Percentiles rank a stretch among this genome's conserved stretches.
phyloP scores from a whole-genome alignment of 1,284 basidiomycete species.

The Malassezia dermatis region DNA sequence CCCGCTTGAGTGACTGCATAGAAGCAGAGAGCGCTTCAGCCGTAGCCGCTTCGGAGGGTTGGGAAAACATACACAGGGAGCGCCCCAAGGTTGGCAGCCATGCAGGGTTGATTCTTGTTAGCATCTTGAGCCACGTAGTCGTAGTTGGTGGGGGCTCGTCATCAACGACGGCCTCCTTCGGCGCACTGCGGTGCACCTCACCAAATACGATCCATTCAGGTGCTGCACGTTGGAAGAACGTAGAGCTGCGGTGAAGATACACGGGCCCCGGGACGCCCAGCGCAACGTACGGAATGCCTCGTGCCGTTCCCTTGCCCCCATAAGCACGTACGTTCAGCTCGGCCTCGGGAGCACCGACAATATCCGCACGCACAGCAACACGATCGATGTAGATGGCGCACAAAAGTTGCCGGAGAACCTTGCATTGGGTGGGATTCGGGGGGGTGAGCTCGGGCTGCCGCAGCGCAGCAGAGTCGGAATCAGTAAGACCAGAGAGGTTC shows the following conservation, averaged over 20 bases:
- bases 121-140: constrained; percentile 32
- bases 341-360: constrained; percentile 49
- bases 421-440: constrained; percentile 56
- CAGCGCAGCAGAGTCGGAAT: constrained; percentile 6
- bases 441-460: constrained; percentile 26
- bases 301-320: constrained; percentile 57
- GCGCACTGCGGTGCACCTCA: constrained; percentile 51
- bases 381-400: constrained; percentile 90
- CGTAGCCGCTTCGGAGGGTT: constrained; percentile 52
- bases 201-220: constrained; percentile 80
- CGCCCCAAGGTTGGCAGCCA: constrained; percentile 77
- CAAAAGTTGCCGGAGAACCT: constrained; percentile 77
- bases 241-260: constrained; percentile 81
- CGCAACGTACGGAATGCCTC: constrained; percentile 73
- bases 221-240: constrained; percentile 59
- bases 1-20: constrained; percentile 18
- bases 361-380: constrained; percentile 80
- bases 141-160: not conserved
- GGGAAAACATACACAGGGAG: constrained; percentile 75
- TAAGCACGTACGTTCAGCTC: constrained; percentile 8
- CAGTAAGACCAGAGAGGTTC: constrained; percentile 1
- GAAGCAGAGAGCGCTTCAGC: constrained; percentile 6
- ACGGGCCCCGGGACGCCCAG: constrained; percentile 68
- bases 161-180: constrained; percentile 43
- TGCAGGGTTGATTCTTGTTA: constrained; percentile 61